phyloP scores from a whole-genome alignment of 1,284 basidiomycete genomes.

The Rhodotorula mucilaginosa region DNA sequence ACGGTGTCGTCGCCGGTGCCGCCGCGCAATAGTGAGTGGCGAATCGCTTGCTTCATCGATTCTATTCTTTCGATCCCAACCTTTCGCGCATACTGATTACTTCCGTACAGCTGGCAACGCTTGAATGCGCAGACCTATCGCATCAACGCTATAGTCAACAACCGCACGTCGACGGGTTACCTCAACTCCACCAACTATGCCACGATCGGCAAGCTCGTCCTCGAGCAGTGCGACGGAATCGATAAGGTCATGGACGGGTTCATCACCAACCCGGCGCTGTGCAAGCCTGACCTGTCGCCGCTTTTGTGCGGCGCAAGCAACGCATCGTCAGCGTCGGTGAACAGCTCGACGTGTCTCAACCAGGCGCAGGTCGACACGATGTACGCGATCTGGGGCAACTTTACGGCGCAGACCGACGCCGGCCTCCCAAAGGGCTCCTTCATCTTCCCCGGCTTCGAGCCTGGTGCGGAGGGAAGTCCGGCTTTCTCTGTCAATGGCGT shows the following conservation, averaged over 20 bases:
- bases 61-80: background rate
- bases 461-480: slow-evolving; percentile 29
- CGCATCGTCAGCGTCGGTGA: slow-evolving; percentile 16
- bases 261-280: slow-evolving; percentile 38
- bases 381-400: slow-evolving; percentile 33
- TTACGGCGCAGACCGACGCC: background rate
- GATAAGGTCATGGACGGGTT: slow-evolving; percentile 45
- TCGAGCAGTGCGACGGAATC: slow-evolving; percentile 44
- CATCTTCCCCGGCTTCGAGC: slow-evolving; percentile 36
- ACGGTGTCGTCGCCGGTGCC: slow-evolving; percentile 41
- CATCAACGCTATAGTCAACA: slow-evolving; percentile 40
- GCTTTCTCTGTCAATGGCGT: slow-evolving; percentile 30
- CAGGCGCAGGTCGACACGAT: slow-evolving; percentile 36
- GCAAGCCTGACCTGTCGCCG: slow-evolving; percentile 35
- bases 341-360: slow-evolving; percentile 28
- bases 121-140: slow-evolving; percentile 32
- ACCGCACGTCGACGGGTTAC: slow-evolving; percentile 18
- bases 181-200: slow-evolving; percentile 31
- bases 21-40: slow-evolving; percentile 16
- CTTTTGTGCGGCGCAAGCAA: slow-evolving; percentile 24
- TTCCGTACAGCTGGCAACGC: slow-evolving; percentile 17
- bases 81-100: background rate
- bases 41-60: background rate
- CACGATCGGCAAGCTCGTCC: slow-evolving; percentile 37
- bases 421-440: slow-evolving; percentile 18